phyloP scores from a whole-genome alignment of 345 rosid species.

The Tarenaya hassleriana region DNA sequence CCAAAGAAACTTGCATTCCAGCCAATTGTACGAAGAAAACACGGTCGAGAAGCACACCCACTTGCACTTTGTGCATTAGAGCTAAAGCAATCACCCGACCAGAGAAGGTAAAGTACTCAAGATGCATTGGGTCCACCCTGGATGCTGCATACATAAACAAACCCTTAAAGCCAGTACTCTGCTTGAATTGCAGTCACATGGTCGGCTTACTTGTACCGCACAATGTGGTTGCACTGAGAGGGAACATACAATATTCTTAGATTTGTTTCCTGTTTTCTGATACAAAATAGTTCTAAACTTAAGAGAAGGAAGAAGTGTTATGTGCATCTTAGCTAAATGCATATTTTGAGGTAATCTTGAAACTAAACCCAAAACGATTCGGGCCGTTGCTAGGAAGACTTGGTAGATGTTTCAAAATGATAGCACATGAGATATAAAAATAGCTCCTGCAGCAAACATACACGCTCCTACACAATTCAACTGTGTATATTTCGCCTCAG shows the following conservation, averaged over 20 bases:
- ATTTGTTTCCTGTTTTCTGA: constrained; percentile 2
- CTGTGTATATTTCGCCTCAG: background rate
- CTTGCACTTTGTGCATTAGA: constrained; percentile 86
- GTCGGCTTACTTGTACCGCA: background rate
- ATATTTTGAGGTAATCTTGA: too few species aligned
- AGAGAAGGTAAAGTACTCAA: constrained; percentile 67
- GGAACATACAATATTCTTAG: constrained; percentile 1
- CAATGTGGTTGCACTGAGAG: background rate
- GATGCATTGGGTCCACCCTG: constrained; percentile 81
- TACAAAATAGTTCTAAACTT: background rate
- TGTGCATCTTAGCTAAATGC: too few species aligned
- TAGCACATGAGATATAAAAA: too few species aligned
- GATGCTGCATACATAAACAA: constrained; percentile 60
- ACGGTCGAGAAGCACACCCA: constrained; percentile 81
- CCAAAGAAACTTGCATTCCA: constrained; percentile 47
- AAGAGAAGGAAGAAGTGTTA: too few species aligned
- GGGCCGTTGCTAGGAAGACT: too few species aligned
- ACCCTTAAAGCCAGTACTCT: background rate
- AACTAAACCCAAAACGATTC: too few species aligned
- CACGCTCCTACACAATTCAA: background rate
- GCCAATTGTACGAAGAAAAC: constrained; percentile 79
- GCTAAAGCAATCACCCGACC: constrained; percentile 91
- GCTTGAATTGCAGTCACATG: background rate
- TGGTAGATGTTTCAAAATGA: too few species aligned
- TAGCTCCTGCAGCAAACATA: too few species aligned